Evolutionary conservation across 495 filamentous ascomycete genomes (phyloP).

Genomic region (Penicillium steckii): DNA sequence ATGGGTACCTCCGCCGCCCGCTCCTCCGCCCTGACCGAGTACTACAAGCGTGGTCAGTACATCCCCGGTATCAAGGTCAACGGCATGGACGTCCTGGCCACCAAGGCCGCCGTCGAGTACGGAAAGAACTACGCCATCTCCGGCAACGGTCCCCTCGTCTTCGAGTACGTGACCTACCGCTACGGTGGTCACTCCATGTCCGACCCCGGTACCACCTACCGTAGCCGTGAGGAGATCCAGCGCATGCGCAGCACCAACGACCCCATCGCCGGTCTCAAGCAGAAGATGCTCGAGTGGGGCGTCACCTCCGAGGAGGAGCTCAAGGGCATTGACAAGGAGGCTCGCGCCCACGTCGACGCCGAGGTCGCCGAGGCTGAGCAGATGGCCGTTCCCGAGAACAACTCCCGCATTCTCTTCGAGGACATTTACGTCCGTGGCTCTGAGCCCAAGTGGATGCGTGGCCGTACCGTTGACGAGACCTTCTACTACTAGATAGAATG

Average conservation of each 20-base stretch:
- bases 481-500: slow-evolving; percentile 69
- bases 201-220: slow-evolving; percentile 98
- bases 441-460: slow-evolving; percentile 89
- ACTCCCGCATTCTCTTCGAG: slow-evolving; percentile 80
- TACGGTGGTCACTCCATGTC: slow-evolving; percentile 99
- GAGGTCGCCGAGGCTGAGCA: slow-evolving; percentile 89
- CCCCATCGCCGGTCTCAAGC: slow-evolving; percentile 95
- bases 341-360: slow-evolving; percentile 75
- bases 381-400: slow-evolving; percentile 76
- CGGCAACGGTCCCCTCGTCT: slow-evolving; percentile 88
- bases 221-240: slow-evolving; percentile 98
- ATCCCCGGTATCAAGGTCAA: slow-evolving; percentile 99
- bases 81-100: slow-evolving; percentile 98
- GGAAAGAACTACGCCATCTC: slow-evolving; percentile 78
- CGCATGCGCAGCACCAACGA: slow-evolving; percentile 98
- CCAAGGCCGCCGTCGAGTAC: slow-evolving; percentile 92
- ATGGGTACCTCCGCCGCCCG: slow-evolving; percentile 98
- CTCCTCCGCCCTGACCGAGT: slow-evolving; percentile 92
- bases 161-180: slow-evolving; percentile 99
- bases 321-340: slow-evolving; percentile 91
- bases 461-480: slow-evolving; percentile 88
- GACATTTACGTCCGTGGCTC: slow-evolving; percentile 93
- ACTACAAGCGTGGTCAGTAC: slow-evolving; percentile 99
- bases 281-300: slow-evolving; percentile 94
- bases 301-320: slow-evolving; percentile 94